phyloP scores from a whole-genome alignment of 106 monocot genomes.

The Amphibolis antarctica region DNA sequence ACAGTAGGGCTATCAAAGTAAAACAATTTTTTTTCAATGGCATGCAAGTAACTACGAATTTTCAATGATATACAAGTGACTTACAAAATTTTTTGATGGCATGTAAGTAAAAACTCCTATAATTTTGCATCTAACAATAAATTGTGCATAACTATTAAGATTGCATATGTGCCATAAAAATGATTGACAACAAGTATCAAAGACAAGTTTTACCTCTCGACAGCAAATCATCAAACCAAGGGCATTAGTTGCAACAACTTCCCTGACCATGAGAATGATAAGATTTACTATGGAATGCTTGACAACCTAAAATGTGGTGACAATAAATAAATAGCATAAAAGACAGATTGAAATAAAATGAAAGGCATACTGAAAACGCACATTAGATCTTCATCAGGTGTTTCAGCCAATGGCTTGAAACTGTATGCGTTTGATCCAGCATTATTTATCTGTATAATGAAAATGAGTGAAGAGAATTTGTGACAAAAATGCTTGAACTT shows the following conservation, averaged over 20 bases:
- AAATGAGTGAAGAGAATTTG: background rate
- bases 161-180: background rate
- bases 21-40: too few species aligned
- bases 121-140: too few species aligned
- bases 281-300: conserved; percentile 1
- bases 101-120: too few species aligned
- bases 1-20: too few species aligned
- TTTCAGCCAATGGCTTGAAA: conserved; percentile 77
- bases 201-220: conserved; percentile 54
- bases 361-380: conserved; percentile 13
- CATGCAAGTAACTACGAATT: too few species aligned
- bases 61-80: too few species aligned
- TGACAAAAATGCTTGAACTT: background rate
- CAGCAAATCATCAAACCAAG: conserved; percentile 97
- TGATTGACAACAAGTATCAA: background rate
- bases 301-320: background rate
- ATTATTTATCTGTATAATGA: conserved; percentile 70
- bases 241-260: conserved; percentile 95
- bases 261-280: conserved; percentile 37
- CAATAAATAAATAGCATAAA: background rate
- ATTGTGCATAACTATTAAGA: too few species aligned
- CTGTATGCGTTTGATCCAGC: conserved; percentile 99
- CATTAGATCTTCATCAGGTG: conserved; percentile 88
- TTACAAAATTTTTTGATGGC: too few species aligned
- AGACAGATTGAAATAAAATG: background rate